Evolutionary conservation across 2,329 filamentous ascomycete genomes (phyloP).

Genomic region (Aureobasidium sp.): DNA sequence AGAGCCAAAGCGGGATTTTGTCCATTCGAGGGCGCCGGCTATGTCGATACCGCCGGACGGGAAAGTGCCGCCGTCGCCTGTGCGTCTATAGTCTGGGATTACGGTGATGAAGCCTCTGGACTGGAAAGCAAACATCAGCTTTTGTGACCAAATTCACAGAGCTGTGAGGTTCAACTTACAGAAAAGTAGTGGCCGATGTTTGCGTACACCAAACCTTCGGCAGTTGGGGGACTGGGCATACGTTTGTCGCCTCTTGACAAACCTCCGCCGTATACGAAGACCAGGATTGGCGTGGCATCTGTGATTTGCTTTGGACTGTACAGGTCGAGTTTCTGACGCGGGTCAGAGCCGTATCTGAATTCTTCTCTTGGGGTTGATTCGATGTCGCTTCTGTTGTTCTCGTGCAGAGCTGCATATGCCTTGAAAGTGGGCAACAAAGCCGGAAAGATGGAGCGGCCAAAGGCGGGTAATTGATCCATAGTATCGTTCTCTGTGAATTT

Average conservation of each 20-base stretch:
- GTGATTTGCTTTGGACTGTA: constrained; percentile 27
- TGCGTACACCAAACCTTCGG: constrained; percentile 28
- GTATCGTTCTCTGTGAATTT: too few species aligned
- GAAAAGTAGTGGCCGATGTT: constrained; percentile 29
- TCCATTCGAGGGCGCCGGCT: constrained; percentile 32
- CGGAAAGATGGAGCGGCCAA: constrained; percentile 22
- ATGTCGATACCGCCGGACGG: constrained; percentile 39
- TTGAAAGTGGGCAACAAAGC: constrained; percentile 24
- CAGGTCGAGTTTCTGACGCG: constrained; percentile 35
- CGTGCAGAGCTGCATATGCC: constrained; percentile 22
- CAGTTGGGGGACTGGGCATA: constrained; percentile 21
- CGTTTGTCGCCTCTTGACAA: constrained; percentile 31
- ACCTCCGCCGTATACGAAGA: constrained; percentile 32
- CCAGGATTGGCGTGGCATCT: constrained; percentile 21
- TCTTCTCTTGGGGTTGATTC: constrained; percentile 24
- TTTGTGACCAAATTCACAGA: too few species aligned
- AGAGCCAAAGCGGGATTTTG: constrained; percentile 21
- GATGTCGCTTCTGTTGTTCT: constrained; percentile 23
- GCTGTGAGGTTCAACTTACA: background rate
- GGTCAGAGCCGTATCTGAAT: constrained; percentile 30
- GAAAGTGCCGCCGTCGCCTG: constrained; percentile 34
- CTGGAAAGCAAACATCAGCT: constrained; percentile 18
- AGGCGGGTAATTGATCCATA: constrained; percentile 26
- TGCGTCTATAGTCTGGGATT: constrained; percentile 35
- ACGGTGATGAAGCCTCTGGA: constrained; percentile 22